Percentiles rank a stretch among this genome's conserved stretches.
Conservation (phyloP, 2,329 filamentous ascomycete genomes). For the Onygena corvina region DNA sequence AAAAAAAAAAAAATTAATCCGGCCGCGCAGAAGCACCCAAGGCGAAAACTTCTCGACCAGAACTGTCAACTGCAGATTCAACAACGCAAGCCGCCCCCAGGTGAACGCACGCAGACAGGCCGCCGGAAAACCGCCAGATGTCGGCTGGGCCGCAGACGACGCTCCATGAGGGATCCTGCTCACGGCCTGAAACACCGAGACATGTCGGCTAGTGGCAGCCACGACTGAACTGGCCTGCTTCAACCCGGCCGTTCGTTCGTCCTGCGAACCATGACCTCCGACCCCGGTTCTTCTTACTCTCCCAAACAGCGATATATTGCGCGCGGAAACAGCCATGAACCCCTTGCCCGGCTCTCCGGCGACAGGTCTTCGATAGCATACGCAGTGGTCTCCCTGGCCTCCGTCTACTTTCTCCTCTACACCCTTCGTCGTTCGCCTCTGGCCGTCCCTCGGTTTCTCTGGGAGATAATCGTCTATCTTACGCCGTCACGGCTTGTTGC, state of each 20-base stretch:
- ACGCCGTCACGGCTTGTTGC: constrained; percentile 31
- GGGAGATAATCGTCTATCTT: constrained; percentile 30
- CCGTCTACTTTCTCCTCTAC: constrained; percentile 23
- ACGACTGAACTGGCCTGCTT: not conserved
- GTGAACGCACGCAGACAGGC: too few species aligned
- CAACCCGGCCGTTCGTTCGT: not conserved
- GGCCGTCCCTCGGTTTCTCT: constrained; percentile 24
- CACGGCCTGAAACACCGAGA: not conserved
- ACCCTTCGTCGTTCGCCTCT: constrained; percentile 23
- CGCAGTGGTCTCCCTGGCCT: constrained; percentile 20
- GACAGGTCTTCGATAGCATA: constrained; percentile 23
- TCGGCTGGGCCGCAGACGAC: constrained; percentile 1
- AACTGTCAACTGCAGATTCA: too few species aligned
- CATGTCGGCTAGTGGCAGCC: constrained; percentile 3
- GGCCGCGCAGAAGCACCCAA: constrained; percentile 20
- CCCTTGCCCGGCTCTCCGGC: constrained; percentile 20
- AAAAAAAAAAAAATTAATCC: constrained; percentile 26
- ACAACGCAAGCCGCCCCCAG: too few species aligned
- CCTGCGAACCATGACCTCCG: constrained; percentile 7
- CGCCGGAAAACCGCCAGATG: too few species aligned
- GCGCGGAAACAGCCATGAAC: constrained; percentile 26
- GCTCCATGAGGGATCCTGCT: not conserved
- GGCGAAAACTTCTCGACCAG: constrained; percentile 19
- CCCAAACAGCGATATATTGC: constrained; percentile 14
- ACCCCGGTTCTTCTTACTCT: constrained; percentile 12